Base-by-base conservation (phyloP, 2,329 filamentous ascomycete genomes). In the Xylariaceae sp. region DNA sequence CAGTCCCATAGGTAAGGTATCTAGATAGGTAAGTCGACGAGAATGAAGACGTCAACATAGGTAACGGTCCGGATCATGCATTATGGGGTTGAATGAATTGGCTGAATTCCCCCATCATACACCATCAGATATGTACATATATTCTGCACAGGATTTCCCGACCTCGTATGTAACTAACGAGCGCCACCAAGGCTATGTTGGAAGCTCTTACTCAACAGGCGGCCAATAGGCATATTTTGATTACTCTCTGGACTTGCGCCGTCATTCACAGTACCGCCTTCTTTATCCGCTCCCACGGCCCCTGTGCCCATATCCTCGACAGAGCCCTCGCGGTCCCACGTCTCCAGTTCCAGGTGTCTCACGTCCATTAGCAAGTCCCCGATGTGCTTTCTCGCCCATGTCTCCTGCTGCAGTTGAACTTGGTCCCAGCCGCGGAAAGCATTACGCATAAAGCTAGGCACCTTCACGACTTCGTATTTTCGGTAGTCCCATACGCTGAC, bases 401-500 rank as follows among this genome's bases (percentile, higher is more conserved):
- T 62, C 66, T 78, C 81, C 29, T 81, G 80, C 49, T 77, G 72
- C 66, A 87, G 79, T 67, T 91, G 87, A 19, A 19, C 19, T 61
- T 80, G 68, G 43, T 74, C 70, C 73, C 80, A 88, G 11, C 78
- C 70, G 51, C 72, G 71, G 63, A 90, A 83, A 46, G 80, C 78
- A 6, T 80, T 73, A 44, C 83, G 67, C 74, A 88, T 83, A 62
- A 85, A 89, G 0, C 74, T 71, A 47, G 76, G 77, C 45, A 89
- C 68, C 2, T 73, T 65, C 1, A 76, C 76, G 71, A 86, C 88
- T 66, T 73, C 76, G 7, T 73, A 80, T 30, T 71, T 68, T 32
- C 69, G 73, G 69, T 90, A 89, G 72, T 95, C 87, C 71, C 94
- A 95, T 0, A 89, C 76, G 7, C 88, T 86, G 55, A 89, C 83